Base-by-base conservation (phyloP, 2,329 filamentous ascomycete genomes). In the Claviceps cyperi region DNA sequence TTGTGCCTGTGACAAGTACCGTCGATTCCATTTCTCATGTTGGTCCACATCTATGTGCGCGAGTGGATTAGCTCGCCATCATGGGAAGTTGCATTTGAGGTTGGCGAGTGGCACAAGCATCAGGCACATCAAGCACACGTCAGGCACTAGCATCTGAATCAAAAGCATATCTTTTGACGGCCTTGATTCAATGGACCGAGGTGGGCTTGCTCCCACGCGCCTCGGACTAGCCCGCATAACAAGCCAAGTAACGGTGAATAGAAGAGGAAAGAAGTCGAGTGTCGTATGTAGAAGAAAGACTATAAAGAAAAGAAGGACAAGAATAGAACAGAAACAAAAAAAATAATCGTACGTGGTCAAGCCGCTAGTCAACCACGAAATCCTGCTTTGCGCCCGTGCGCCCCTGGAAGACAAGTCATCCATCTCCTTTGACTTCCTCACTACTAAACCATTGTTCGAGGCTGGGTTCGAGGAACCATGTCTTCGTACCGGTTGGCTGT, bases 401-500 rank as follows among this genome's bases (percentile, higher is more conserved):
- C 28, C 28, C 28, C 28, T 32, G 28, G 28, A 11, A 32, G 28
- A 32, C 35, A 44, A 49, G 17, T 44, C 19, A 22, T 44, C 14
- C 19, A 22, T 44, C 14, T 17, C 11, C 14, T 15, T 36, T 36
- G 17, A 13, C 13, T 24, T 46, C 8, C 15, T 22, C 17, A 22
- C 45, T 32, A 32, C 59, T 52, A 70, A 9, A 71, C 65, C 62
- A 70, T 65, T 15, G 62, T 67, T 59, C 68, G 65, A 11, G 77
- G 76, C 45, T 71, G 67, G 52, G 71, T 66, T 43, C 74, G 66
- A 28, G 75, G 75, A 21, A 75, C 57, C 74, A 78, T 75, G 54
- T 80, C 76, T 60, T 80, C 76, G 54, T 80, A 80, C 41, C 74
- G 69, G 52, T 72, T 69, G 3, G 74, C 69, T 52, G 71, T 70